Evolutionary conservation across 2,329 filamentous ascomycete species (phyloP).

Genomic region (Graphilbum sp.): DNA sequence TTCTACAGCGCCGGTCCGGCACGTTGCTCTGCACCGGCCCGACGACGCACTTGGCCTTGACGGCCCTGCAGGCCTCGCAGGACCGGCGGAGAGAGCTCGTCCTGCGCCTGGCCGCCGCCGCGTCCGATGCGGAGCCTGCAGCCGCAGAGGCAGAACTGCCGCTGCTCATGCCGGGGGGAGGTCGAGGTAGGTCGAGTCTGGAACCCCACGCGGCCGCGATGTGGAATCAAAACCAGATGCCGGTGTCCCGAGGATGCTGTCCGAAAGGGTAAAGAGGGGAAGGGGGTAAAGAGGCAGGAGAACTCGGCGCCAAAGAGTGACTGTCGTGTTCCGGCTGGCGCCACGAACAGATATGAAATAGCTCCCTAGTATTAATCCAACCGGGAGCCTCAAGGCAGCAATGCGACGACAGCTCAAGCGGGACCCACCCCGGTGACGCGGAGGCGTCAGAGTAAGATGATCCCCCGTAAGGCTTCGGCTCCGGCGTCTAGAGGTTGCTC

Average conservation of each 20-base stretch:
- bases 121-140: not conserved
- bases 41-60: constrained; percentile 11
- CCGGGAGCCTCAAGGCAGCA: not conserved
- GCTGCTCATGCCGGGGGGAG: constrained; percentile 1
- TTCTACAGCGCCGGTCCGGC: constrained; percentile 9
- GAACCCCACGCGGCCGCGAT: too few species aligned
- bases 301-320: not conserved
- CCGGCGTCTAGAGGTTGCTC: constrained; percentile 5
- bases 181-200: too few species aligned
- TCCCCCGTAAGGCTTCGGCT: too few species aligned
- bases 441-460: too few species aligned
- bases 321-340: not conserved
- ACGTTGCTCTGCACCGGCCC: too few species aligned
- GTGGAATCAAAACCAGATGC: too few species aligned
- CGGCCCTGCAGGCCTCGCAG: constrained; percentile 10
- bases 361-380: not conserved
- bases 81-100: constrained; percentile 11
- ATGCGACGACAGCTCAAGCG: not conserved
- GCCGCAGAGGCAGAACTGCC: not conserved
- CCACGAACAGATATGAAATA: not conserved
- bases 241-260: too few species aligned
- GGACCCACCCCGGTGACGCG: too few species aligned
- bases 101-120: constrained; percentile 4
- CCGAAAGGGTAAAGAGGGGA: not conserved
- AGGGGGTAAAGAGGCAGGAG: not conserved